Base-by-base conservation (phyloP, 2,329 filamentous ascomycete species). In the Fusarium avenaceum region DNA sequence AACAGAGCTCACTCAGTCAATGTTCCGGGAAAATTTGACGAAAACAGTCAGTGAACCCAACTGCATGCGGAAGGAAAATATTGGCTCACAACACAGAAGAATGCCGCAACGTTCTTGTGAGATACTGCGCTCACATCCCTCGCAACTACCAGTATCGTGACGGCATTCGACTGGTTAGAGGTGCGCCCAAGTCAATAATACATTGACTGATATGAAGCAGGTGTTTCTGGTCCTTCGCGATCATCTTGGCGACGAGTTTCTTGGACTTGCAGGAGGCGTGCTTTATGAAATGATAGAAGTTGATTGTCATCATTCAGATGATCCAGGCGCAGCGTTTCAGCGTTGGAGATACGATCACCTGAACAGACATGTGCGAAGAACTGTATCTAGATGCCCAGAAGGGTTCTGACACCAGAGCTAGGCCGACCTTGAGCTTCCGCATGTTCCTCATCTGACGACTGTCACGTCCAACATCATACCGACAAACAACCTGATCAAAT, bases 211-310 rank as follows among this genome's bases (percentile, higher is more conserved):
- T n/a, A 9, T 32, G 40, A 39, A 3, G 4, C 39, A 81, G 79
- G 76, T 82, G 19, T 82, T 83, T 57, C 71, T 82, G 14, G 75
- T 82, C 38, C 69, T 83, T 17, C 76, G 80, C 49, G 79, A 83
- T 46, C 79, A 81, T 67, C 76, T 83, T 38, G 81, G 81, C 10
- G 81, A 83, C 48, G 80, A 83, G 62, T 80, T 81, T 55, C 71
- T 83, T 33, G 80, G 82, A 44, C 69, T 80, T 22, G 79, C 81
- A 14, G 78, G 79, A 32, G 82, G 81, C 7, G 82, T 83, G 6
- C 74, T 83, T 9, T 82, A 84, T 60, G 82, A 84, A 67, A 69
- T 83, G 57, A 83, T 84, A 35, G 82, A 83, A 65, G 75, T 83
- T 33, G 81, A 83, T 65, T 82, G 80, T 52, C 75, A 79, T 38